Evolutionary conservation across 2,329 filamentous ascomycete genomes (phyloP), one percentile per base, ranked within the genome.

Genomic region (Fusarium penzigii): DNA sequence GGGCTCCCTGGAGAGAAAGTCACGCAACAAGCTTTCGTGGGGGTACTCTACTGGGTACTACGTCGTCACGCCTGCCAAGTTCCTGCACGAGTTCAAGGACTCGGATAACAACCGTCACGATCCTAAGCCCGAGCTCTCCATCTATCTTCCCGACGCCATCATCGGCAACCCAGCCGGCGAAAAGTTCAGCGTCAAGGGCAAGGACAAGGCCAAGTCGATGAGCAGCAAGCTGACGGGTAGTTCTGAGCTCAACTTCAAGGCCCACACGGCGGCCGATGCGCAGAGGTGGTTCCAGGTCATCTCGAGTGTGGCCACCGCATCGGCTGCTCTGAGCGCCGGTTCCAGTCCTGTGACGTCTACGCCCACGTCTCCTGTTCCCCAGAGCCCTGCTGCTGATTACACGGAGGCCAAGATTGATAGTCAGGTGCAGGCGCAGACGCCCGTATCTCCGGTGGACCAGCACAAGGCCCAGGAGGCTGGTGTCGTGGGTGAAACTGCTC

Each of bases 121-220:
- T 56, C 90, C 91, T 10, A 80, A 82, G 51, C 93, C 94, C 0
- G 93, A 99, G 70, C 78, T 94, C 39, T 94, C 89, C 13, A 84
- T 99, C 61, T 97, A 93, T 72, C 85, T 99, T 1, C 92, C 94
- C 11, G 94, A 99, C 64, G 95, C 93, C 63, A 73, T 87, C 42
- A 83, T 97, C 51, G 90, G 92, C 52, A 67, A 75, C 1, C 82
- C 83, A 12, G 85, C 80, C 59, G 92, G 89, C 48, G 83, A 87
- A 54, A 97, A 96, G 73, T 97, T 99, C 80, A 90, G 85, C 66
- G 81, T 99, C 71, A 96, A 96, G 78, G 94, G 94, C 71, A 97
- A 97, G 73, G 92, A 99, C 69, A 84, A 87, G 51, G 88, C 87
- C 65, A 89, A 89, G 68, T 89, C 88, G 58, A 75, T 97, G 58